A percentile compares a stretch with the other conserved stretches of the same genome.
phyloP scores from a whole-genome alignment of 495 filamentous ascomycete genomes.

The Aspergillus sclerotiicarbonarius region DNA sequence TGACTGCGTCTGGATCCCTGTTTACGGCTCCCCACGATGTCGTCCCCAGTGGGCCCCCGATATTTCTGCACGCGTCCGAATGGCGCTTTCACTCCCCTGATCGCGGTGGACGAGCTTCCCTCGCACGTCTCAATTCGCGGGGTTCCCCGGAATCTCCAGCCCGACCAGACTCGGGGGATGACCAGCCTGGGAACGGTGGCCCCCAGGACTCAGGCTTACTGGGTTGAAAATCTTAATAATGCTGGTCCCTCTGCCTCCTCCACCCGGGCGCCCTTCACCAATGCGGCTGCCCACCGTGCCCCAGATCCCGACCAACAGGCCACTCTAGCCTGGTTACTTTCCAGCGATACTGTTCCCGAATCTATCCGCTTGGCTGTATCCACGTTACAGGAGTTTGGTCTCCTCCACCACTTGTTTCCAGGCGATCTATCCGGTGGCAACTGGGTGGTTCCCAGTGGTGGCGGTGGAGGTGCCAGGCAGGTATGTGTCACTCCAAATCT shows the following conservation, averaged over 20 bases:
- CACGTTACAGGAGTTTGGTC: slow-evolving; percentile 20
- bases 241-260: slow-evolving; percentile 21
- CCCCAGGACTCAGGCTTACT: slow-evolving; percentile 31
- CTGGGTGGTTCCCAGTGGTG: slow-evolving; percentile 20
- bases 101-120: slow-evolving; percentile 65
- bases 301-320: slow-evolving; percentile 23
- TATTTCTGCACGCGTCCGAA: slow-evolving; percentile 59
- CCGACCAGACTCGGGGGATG: slow-evolving; percentile 45
- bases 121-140: slow-evolving; percentile 33
- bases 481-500: slow-evolving; percentile 17
- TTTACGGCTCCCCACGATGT: too few relatives aligned
- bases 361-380: slow-evolving; percentile 24
- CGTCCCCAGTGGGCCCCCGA: slow-evolving; percentile 31
- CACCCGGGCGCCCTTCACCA: slow-evolving; percentile 9
- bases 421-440: slow-evolving; percentile 11
- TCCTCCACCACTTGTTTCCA: slow-evolving; percentile 15
- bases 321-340: slow-evolving; percentile 22
- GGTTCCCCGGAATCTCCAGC: slow-evolving; percentile 30
- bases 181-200: slow-evolving; percentile 39
- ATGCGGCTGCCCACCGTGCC: slow-evolving; percentile 13
- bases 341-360: slow-evolving; percentile 23
- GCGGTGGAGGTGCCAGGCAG: slow-evolving; percentile 15
- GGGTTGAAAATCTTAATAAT: too few relatives aligned
- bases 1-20: not conserved
- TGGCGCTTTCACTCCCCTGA: slow-evolving; percentile 58